Conservation (phyloP, 2,329 filamentous ascomycete species). For the Drechmeria coniospora region DNA sequence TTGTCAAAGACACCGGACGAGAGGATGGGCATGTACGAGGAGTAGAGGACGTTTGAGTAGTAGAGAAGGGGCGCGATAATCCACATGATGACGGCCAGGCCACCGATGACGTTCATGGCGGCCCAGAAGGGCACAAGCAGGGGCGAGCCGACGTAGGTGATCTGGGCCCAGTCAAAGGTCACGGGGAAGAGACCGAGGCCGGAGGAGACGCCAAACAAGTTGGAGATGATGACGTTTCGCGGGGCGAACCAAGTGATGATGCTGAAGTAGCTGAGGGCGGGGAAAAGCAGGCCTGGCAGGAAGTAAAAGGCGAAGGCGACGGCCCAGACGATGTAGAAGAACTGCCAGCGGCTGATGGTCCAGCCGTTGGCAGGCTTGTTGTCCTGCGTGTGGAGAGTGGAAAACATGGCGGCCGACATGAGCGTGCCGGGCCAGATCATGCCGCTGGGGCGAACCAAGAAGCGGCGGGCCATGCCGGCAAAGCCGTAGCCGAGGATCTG, state of each 20-base stretch:
- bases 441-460: slow-evolving; percentile 68
- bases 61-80: slow-evolving; percentile 66
- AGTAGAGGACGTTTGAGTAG: slow-evolving; percentile 65
- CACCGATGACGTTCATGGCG: slow-evolving; percentile 69
- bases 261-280: slow-evolving; percentile 77
- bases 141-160: slow-evolving; percentile 76
- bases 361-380: slow-evolving; percentile 72
- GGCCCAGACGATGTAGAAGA: slow-evolving; percentile 63
- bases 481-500: slow-evolving; percentile 80
- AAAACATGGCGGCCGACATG: slow-evolving; percentile 82
- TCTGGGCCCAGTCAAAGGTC: slow-evolving; percentile 85
- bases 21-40: slow-evolving; percentile 74
- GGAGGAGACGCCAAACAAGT: slow-evolving; percentile 74
- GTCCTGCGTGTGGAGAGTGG: slow-evolving; percentile 69
- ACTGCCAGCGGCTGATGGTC: slow-evolving; percentile 68
- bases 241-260: slow-evolving; percentile 81
- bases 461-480: slow-evolving; percentile 65
- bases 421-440: slow-evolving; percentile 89
- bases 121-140: slow-evolving; percentile 77
- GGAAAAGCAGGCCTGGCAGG: slow-evolving; percentile 66
- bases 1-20: slow-evolving; percentile 80
- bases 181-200: slow-evolving; percentile 71
- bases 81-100: slow-evolving; percentile 74
- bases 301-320: slow-evolving; percentile 71
- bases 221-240: slow-evolving; percentile 71